Conservation (phyloP, 2,329 filamentous ascomycete species). For the Fusarium coicis region DNA sequence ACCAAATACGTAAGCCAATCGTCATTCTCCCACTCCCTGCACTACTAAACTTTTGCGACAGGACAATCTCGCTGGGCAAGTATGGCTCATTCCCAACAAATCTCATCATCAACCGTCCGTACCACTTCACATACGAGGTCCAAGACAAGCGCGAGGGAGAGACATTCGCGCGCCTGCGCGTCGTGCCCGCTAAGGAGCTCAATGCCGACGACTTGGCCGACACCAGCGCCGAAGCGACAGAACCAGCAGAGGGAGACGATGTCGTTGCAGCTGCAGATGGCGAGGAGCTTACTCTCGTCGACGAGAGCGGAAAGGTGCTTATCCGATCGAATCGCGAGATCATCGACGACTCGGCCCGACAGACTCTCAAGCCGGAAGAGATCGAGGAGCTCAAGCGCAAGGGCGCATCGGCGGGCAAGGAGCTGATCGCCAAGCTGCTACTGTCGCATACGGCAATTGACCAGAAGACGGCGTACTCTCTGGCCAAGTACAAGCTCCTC, state of each 20-base stretch:
- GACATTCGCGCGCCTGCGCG: conserved; percentile 74
- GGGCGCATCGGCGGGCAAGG: conserved; percentile 81
- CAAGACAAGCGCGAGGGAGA: conserved; percentile 75
- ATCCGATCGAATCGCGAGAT: conserved; percentile 68
- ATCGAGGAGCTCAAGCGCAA: conserved; percentile 80
- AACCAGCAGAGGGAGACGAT: conserved; percentile 57
- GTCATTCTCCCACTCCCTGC: not conserved
- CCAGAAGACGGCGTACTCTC: conserved; percentile 92
- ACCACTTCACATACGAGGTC: conserved; percentile 90
- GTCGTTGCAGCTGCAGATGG: conserved; percentile 51
- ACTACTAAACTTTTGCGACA: conserved; percentile 55
- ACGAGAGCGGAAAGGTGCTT: conserved; percentile 57
- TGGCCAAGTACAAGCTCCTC: conserved; percentile 94
- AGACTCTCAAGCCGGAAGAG: conserved; percentile 80
- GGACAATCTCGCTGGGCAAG: conserved; percentile 89
- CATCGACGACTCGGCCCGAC: conserved; percentile 72
- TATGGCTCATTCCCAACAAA: conserved; percentile 92
- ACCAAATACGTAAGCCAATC: conserved; percentile 66
- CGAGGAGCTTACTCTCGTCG: conserved; percentile 56
- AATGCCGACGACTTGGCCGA: conserved; percentile 79
- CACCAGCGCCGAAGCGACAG: conserved; percentile 52
- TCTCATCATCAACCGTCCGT: conserved; percentile 89
- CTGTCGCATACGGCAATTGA: conserved; percentile 89
- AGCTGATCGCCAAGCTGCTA: conserved; percentile 92
- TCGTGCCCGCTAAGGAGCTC: conserved; percentile 83